Percentiles rank a stretch among this genome's conserved stretches.
These are phyloP conservation scores for Melastoma malabathricum DNA, from an alignment of 345 rosid genomes.

Conservation along the genomic window DNA sequence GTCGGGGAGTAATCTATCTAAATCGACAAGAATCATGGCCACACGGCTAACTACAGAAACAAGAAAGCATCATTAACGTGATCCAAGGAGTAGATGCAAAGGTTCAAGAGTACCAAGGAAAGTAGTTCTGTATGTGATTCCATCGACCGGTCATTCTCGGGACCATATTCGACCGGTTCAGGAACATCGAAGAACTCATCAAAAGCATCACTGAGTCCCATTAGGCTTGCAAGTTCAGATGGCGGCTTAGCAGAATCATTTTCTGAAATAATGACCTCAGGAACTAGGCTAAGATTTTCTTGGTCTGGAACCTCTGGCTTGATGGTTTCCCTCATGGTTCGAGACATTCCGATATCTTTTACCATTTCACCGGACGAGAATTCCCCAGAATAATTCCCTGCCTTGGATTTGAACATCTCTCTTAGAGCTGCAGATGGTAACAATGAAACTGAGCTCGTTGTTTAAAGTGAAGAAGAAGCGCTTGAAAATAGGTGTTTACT, in stretches of 20 bases:
- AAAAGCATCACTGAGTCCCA: slow-evolving; percentile 41
- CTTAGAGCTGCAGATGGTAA: slow-evolving; percentile 36
- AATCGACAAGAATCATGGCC: too few relatives aligned
- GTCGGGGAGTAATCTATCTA: too few relatives aligned
- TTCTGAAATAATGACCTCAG: slow-evolving; percentile 6
- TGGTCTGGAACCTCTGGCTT: slow-evolving; percentile 13
- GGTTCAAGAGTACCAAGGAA: slow-evolving; percentile 17
- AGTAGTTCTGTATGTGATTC: slow-evolving; percentile 26
- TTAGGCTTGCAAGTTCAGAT: slow-evolving; percentile 30
- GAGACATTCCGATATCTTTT: slow-evolving; percentile 18
- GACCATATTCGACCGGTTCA: slow-evolving; percentile 36
- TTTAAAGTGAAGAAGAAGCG: too few relatives aligned
- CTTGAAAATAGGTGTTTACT: too few relatives aligned
- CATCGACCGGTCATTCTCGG: slow-evolving; percentile 33
- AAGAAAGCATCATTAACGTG: too few relatives aligned
- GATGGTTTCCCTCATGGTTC: slow-evolving; percentile 13
- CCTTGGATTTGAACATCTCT: slow-evolving; percentile 57
- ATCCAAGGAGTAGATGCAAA: background rate
- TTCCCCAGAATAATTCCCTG: slow-evolving; percentile 32
- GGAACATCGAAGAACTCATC: slow-evolving; percentile 96
- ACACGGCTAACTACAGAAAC: too few relatives aligned
- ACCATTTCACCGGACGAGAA: slow-evolving; percentile 21
- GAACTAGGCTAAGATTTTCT: slow-evolving; percentile 10
- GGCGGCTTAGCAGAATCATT: slow-evolving; percentile 33
- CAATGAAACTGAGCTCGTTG: background rate